Conservation (phyloP, 139 green algal genomes). For the Chlorella sp. region DNA sequence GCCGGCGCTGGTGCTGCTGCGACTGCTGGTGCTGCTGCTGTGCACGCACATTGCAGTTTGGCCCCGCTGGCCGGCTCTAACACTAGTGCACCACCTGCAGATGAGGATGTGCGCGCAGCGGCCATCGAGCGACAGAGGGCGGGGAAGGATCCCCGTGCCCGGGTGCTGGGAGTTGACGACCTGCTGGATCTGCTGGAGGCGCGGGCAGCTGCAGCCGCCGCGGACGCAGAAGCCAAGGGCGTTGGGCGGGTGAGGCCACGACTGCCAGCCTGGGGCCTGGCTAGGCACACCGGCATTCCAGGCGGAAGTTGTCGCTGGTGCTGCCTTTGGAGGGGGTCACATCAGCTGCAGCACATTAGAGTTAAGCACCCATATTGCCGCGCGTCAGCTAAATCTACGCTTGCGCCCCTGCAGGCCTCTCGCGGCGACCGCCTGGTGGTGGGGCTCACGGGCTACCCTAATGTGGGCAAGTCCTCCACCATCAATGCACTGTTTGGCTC, state of each 20-base stretch:
- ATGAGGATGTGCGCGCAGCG: background rate
- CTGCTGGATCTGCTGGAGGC: slow-evolving; percentile 53
- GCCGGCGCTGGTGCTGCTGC: too few relatives aligned
- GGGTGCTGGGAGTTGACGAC: slow-evolving; percentile 58
- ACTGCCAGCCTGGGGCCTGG: too few relatives aligned
- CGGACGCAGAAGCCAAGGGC: slow-evolving; percentile 27
- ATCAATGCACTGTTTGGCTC: slow-evolving; percentile 96
- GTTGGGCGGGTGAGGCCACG: slow-evolving; percentile 1
- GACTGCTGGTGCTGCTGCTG: too few relatives aligned
- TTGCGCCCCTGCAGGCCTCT: background rate
- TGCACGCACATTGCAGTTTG: background rate
- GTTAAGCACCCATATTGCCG: too few relatives aligned
- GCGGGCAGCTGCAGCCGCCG: slow-evolving; percentile 38
- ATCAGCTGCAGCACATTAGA: too few relatives aligned
- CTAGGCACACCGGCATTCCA: too few relatives aligned
- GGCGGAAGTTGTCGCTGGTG: too few relatives aligned
- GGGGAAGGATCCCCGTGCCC: slow-evolving; percentile 44
- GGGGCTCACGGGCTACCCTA: slow-evolving; percentile 96
- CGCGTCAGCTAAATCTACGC: too few relatives aligned
- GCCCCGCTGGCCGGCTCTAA: too few relatives aligned
- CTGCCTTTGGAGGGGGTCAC: too few relatives aligned
- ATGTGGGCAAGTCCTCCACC: slow-evolving; percentile 96
- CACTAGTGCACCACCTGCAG: too few relatives aligned
- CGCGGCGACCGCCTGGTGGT: slow-evolving; percentile 70
- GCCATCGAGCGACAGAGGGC: background rate